A percentile compares a stretch with the other conserved stretches of the same genome.
Conservation (phyloP, 129 eudicot species). For the Sambucus nigra region DNA sequence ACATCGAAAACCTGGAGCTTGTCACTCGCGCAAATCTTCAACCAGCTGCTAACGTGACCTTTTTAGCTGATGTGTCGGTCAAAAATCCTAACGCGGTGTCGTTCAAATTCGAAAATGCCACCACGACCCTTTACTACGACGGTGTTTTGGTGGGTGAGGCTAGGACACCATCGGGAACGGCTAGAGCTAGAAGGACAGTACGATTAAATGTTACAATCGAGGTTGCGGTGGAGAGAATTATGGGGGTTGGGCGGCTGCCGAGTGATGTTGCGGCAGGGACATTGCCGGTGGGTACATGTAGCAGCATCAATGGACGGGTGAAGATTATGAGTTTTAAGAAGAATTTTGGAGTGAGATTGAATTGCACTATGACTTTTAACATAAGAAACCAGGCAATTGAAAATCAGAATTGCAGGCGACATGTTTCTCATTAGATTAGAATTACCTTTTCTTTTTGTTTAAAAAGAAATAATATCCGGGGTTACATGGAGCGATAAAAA, state of each 20-base stretch:
- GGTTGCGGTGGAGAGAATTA: constrained; percentile 19
- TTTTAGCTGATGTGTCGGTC: constrained; percentile 39
- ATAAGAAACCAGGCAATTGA: constrained; percentile 18
- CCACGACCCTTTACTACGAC: constrained; percentile 35
- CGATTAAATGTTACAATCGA: constrained; percentile 27
- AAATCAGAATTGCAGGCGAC: constrained; percentile 28
- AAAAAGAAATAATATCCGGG: no score
- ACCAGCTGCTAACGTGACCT: constrained; percentile 21
- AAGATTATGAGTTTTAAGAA: constrained; percentile 28
- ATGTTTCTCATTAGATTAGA: constrained; percentile 24
- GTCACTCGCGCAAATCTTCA: constrained; percentile 1
- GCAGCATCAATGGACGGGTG: constrained; percentile 31
- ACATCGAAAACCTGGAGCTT: constrained; percentile 19
- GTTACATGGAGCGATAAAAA: no score
- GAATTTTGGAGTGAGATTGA: constrained; percentile 28
- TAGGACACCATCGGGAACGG: constrained; percentile 23
- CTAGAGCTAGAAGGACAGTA: constrained; percentile 32
- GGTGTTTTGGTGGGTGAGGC: constrained; percentile 35
- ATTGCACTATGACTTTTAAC: constrained; percentile 36
- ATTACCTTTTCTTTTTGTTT: neutral
- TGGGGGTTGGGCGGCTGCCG: constrained; percentile 15
- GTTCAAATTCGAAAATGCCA: constrained; percentile 25
- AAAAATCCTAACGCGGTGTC: constrained; percentile 55
- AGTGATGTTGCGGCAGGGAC: constrained; percentile 23
- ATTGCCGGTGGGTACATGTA: constrained; percentile 24